These are phyloP conservation scores for Venustampulla echinocandica DNA, from an alignment of 495 filamentous ascomycete species.

Conservation along the genomic window DNA sequence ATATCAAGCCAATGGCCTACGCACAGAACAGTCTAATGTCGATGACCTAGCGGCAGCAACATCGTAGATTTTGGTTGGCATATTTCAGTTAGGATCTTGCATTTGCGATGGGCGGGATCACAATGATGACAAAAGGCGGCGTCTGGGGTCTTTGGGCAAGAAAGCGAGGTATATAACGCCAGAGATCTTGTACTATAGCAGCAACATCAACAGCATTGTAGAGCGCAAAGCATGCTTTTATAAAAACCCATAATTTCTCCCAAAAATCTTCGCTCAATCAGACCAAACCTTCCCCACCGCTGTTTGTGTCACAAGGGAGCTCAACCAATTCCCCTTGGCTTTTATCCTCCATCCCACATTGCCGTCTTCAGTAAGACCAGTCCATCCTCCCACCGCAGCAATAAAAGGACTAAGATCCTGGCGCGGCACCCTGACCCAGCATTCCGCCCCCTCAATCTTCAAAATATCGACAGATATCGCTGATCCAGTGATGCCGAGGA, in stretches of 20 bases:
- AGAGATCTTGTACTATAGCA: conserved; percentile 2
- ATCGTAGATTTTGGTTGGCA: conserved; percentile 17
- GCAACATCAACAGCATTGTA: conserved; percentile 3
- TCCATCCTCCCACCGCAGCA: conserved; percentile 57
- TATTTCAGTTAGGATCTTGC: conserved; percentile 23
- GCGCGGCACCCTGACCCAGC: conserved; percentile 69
- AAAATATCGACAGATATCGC: conserved; percentile 77
- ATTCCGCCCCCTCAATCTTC: conserved; percentile 44
- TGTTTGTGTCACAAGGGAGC: conserved; percentile 15
- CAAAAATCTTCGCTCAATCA: too few relatives aligned
- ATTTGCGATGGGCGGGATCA: conserved; percentile 19
- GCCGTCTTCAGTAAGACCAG: conserved; percentile 31
- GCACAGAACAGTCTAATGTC: conserved; percentile 66
- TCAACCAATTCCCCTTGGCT: conserved; percentile 47
- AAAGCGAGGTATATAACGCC: conserved; percentile 1
- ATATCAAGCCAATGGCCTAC: conserved; percentile 88
- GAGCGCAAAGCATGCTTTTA: too few relatives aligned
- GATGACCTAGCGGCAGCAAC: conserved; percentile 9
- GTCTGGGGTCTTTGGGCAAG: background rate
- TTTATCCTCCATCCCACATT: conserved; percentile 50
- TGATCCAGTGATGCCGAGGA: conserved; percentile 68
- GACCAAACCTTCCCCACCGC: conserved; percentile 13
- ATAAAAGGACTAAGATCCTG: conserved; percentile 59
- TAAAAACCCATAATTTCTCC: too few relatives aligned
- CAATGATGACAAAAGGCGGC: conserved; percentile 6